Conservation (phyloP, 2,329 filamentous ascomycete genomes). For the Colletotrichum sp. region DNA sequence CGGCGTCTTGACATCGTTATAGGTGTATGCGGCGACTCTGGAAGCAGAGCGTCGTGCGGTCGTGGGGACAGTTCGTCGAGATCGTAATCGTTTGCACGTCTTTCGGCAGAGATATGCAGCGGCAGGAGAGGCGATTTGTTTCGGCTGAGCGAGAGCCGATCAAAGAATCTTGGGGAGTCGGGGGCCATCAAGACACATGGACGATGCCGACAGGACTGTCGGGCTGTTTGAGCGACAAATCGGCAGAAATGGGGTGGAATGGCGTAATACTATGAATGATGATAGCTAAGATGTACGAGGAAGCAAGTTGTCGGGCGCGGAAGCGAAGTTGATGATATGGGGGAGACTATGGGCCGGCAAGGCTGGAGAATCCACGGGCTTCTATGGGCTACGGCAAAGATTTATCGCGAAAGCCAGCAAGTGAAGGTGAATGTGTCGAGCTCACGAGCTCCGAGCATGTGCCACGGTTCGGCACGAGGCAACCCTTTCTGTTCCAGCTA, state of each 20-base stretch:
- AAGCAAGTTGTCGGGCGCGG: not conserved
- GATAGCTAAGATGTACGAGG: not conserved
- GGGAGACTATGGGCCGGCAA: not conserved
- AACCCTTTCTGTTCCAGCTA: not conserved
- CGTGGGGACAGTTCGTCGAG: constrained; percentile 44
- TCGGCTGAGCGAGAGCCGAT: constrained; percentile 19
- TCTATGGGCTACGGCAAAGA: not conserved
- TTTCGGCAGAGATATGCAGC: constrained; percentile 27
- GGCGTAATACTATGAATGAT: not conserved
- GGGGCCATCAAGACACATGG: constrained; percentile 14
- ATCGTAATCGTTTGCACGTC: constrained; percentile 36
- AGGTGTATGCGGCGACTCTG: constrained; percentile 25
- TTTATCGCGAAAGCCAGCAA: not conserved
- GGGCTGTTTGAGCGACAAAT: not conserved
- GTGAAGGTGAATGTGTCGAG: not conserved
- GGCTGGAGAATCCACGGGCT: not conserved
- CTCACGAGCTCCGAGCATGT: constrained; percentile 23
- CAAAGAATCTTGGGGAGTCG: constrained; percentile 18
- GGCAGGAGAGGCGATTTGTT: constrained; percentile 28
- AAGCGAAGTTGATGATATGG: not conserved
- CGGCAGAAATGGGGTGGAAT: not conserved
- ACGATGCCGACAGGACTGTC: not conserved
- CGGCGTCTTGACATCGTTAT: constrained; percentile 5
- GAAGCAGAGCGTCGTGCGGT: constrained; percentile 30
- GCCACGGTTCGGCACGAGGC: constrained; percentile 2